Conservation (phyloP, 805 yeast genomes). For the Candida takata region DNA sequence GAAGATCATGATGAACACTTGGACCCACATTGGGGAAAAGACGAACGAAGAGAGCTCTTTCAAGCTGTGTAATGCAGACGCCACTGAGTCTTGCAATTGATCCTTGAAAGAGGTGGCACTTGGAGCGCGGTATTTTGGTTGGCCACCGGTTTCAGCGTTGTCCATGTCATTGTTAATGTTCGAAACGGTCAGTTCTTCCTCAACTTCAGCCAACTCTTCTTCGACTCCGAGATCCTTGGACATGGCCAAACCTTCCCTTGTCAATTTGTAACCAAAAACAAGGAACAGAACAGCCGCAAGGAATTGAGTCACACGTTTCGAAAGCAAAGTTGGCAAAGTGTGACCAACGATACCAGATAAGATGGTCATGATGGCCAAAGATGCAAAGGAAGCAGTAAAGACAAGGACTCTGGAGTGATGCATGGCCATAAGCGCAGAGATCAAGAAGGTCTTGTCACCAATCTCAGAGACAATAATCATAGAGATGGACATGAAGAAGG, state of each 20-base stretch:
- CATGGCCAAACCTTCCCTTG: conserved; percentile 80
- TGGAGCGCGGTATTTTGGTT: not conserved
- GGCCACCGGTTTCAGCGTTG: conserved; percentile 44
- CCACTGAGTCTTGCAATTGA: not conserved
- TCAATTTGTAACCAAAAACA: conserved; percentile 70
- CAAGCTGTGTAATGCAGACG: conserved; percentile 9
- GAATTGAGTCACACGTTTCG: conserved; percentile 72
- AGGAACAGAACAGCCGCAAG: conserved; percentile 77
- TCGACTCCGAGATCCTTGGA: conserved; percentile 78
- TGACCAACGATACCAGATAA: conserved; percentile 90
- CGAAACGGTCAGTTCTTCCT: conserved; percentile 74
- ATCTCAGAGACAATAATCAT: conserved; percentile 96
- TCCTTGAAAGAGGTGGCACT: conserved; percentile 3
- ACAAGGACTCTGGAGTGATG: conserved; percentile 76
- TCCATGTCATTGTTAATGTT: conserved; percentile 46
- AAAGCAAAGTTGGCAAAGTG: conserved; percentile 75
- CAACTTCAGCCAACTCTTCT: conserved; percentile 95
- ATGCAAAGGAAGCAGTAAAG: conserved; percentile 80
- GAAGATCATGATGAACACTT: conserved; percentile 92
- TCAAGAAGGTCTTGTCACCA: conserved; percentile 94
- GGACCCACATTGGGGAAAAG: conserved; percentile 86
- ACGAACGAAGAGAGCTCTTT: conserved; percentile 25
- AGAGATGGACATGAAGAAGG: conserved; percentile 73
- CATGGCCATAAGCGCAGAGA: conserved; percentile 98
- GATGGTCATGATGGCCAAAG: conserved; percentile 85